Evolutionary conservation across 768 basidiomycete species (phyloP).

Genomic region (Fistulinella prunicolor): DNA sequence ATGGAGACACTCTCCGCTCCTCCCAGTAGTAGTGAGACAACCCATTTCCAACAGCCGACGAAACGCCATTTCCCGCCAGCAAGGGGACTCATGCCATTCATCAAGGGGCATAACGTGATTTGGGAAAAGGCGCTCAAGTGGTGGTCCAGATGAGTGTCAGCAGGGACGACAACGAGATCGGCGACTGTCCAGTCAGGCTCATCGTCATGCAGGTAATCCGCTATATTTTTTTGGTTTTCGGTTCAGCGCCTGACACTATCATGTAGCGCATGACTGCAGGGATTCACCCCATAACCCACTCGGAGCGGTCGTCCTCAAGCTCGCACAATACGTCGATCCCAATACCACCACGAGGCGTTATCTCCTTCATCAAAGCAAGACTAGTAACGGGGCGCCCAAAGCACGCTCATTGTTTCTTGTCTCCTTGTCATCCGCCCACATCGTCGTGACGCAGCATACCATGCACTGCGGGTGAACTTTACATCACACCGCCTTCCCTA

Average conservation of each 20-base stretch:
- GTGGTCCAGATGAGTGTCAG: slow-evolving; percentile 61
- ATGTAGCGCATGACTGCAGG: slow-evolving; percentile 53
- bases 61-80: slow-evolving; percentile 34
- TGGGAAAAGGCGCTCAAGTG: slow-evolving; percentile 61
- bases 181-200: slow-evolving; percentile 61
- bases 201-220: slow-evolving; percentile 52
- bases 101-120: slow-evolving; percentile 57
- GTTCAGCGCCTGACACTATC: neutral
- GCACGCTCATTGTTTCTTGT: slow-evolving; percentile 29
- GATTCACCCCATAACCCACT: slow-evolving; percentile 52
- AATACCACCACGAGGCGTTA: slow-evolving; percentile 57
- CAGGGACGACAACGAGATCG: slow-evolving; percentile 44
- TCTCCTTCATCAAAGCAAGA: slow-evolving; percentile 69
- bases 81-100: slow-evolving; percentile 60
- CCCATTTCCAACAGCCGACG: neutral
- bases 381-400: slow-evolving; percentile 76
- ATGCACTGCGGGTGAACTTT: slow-evolving; percentile 58
- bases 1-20: neutral
- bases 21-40: neutral
- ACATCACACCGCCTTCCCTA: slow-evolving; percentile 63
- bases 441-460: slow-evolving; percentile 55
- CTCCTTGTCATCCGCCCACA: neutral
- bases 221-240: neutral
- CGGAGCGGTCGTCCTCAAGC: too few relatives aligned
- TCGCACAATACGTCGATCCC: slow-evolving; percentile 69